A percentile compares a stretch with the other conserved stretches of the same genome.
Conservation (phyloP, 495 filamentous ascomycete species). For the Parachaetomium inaequale region DNA sequence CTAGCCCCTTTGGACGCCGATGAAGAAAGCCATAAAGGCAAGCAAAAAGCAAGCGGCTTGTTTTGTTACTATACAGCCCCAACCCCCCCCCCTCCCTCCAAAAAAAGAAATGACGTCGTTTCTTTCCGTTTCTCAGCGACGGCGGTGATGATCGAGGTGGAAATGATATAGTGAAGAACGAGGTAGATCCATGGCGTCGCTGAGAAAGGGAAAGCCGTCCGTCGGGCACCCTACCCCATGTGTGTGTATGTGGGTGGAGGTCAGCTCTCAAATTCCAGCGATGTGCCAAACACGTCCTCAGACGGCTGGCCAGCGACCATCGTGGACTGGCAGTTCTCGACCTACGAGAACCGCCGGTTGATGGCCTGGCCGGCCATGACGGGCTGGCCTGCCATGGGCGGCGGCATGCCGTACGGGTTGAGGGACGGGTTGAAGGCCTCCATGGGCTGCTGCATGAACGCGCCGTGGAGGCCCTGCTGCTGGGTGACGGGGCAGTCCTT, state of each 20-base stretch:
- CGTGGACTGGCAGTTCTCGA: not conserved
- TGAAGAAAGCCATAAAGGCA: not conserved
- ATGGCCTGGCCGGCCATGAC: conserved; percentile 54
- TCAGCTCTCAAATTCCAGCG: not conserved
- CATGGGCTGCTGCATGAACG: conserved; percentile 55
- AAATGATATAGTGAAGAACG: too few relatives aligned
- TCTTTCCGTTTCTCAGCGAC: not conserved
- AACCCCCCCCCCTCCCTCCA: not conserved
- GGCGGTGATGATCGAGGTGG: not conserved
- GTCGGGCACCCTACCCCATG: too few relatives aligned
- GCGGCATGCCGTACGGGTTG: conserved; percentile 70
- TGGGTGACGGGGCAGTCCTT: conserved; percentile 96
- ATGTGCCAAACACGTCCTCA: not conserved
- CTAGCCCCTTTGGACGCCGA: not conserved
- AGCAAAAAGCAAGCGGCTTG: not conserved
- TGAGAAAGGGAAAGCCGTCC: too few relatives aligned
- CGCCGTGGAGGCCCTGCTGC: conserved; percentile 70
- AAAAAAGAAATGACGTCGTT: not conserved
- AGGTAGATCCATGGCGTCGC: too few relatives aligned
- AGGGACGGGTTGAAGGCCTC: conserved; percentile 50
- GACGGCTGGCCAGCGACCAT: not conserved
- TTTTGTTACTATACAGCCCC: conserved; percentile 2
- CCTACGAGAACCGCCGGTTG: conserved; percentile 51
- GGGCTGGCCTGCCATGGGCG: conserved; percentile 49
- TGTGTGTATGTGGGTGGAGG: too few relatives aligned